Base-by-base conservation (phyloP, 129 eudicot genomes). In the Smallanthus sonchifolius region DNA sequence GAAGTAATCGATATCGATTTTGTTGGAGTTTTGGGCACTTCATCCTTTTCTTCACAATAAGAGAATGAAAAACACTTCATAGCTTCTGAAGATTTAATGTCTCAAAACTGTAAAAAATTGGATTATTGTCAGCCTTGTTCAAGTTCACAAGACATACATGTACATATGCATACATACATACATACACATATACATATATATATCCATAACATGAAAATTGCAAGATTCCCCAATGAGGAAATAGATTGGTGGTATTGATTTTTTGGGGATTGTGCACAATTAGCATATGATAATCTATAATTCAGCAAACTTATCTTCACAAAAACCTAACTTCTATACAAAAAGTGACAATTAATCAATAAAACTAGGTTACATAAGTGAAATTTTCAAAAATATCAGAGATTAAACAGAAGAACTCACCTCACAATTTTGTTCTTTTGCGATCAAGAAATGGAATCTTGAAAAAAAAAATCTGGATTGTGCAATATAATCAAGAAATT, bases 61-160 rank as follows among this genome's bases (percentile, higher is more conserved):
- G 64, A 43, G 79, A 91, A 84, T 30, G 63, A 74, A 73, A 90
- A 87, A 82, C 96, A 91, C 89, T 79, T 85, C 92, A 90, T 90
- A 56, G 82, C 80, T 84, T 54, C 76, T 74, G 49, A 73, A 80
- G 19, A 51, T 35, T 62, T 38, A 34, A 16, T 15, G 62, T 52
- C 34, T 51, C 69, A 47, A 19, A 47, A 19, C 84, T 74, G 76
- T 40, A 51, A 47, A 70, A 59, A 40, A 51, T 1, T 59, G 20
- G 48, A 57, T 57, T 36, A 13, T 30, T 47, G 59, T 72, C 24
- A 51, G 65, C 62, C 65, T 61, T 62, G 17, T 52, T 78, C 57
- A 24, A 38, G 73, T 20, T 57, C 48, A 43, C 28, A 45, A 34
- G 20, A 74, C 9, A 36, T 63, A 4, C 55, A 19, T 57, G 10